Base-by-base conservation (phyloP, 371 early-diverging fungal genomes). In the Zychaea mexicana region DNA sequence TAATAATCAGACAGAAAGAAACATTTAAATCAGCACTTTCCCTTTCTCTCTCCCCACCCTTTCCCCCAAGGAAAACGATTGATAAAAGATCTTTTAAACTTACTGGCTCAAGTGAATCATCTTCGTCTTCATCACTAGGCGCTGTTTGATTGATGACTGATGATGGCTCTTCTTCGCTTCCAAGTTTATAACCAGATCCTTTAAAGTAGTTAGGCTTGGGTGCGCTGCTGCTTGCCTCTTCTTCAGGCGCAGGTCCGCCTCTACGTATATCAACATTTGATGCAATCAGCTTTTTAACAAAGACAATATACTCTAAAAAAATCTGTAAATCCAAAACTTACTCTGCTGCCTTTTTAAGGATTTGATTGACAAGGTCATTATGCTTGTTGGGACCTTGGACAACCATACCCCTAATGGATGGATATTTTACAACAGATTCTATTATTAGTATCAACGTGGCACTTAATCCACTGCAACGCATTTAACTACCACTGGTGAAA, bases 301-400 rank as follows among this genome's bases (percentile, higher is more conserved):
- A n/a, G n/a, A n/a, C n/a, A n/a, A n/a, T n/a, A n/a, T n/a, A n/a
- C n/a, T n/a, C n/a, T n/a, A 33, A 8, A 33, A 5, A 33, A 58
- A 39, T 22, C 32, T 19, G 8, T 21, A 12, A 60, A 55, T 24
- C 0, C 9, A 53, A 19, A 28, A 67, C 87, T 67, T 79, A 92
- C 92, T 88, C 88, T 17, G 89, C 85, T 15, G 94, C 94, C 66
- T 93, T 92, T 58, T 86, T 86, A 30, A 95, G 68, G 32, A 95
- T 94, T 38, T 92, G 87, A 58, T 88, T 87, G 15, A 95, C 87
- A 17, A 94, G 68, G 62, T 86, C 86, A 28, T 69, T 83, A 33
- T 78, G 74, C 52, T 86, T 82, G 65, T 85, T 87, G 7, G 90
- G 91, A 24, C 89, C 92, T 70, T 92, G 87, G 52, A 90, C 83